Evolutionary conservation across 805 yeast species (phyloP), one percentile per base, ranked within the genome.

Genomic region (Teunomyces atbi): DNA sequence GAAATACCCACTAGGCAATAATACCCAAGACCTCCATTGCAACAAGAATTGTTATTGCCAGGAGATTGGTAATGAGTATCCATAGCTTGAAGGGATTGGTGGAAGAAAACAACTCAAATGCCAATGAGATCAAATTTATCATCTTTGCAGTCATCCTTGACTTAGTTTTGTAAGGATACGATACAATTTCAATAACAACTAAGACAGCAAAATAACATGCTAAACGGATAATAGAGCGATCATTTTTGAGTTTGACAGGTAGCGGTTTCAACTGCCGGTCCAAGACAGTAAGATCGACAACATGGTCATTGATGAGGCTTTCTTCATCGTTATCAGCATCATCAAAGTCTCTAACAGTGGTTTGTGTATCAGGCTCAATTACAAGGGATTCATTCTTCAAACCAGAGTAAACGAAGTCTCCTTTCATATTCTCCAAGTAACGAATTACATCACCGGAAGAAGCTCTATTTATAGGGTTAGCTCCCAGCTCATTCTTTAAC

Each of bases 401-500:
- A 20, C 13, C 28, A 6, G 39, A 13, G 11, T n/a, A 5, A 36
- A 36, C 28, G n/a, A 36, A 36, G 19, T 44, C 42, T 7, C 12
- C 47, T 41, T 57, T 61, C 53, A 66, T 61, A 7, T 46, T 44
- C 3, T 58, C 58, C 45, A 66, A 49, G 41, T 20, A 50, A 8
- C 52, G 43, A 38, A 62, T 42, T 1, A 64, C 56, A 12, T 62
- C 61, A 10, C 48, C 36, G 5, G 59, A 40, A 11, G 45, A 39
- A 7, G 48, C 44, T 33, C 52, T 35, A 19, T 36, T 41, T n/a
- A 13, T 11, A 3, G 46, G 35, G 33, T 36, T 13, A 7, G 21
- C 27, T 6, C 41, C 49, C 39, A 21, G 28, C 28, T 51, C 55
- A 5, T 69, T 71, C 28, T 63, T 68, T 23, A 68, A 51, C 71